Base-by-base conservation (phyloP, 352 stramenopile genomes). In the Pythium aphanidermatum region DNA sequence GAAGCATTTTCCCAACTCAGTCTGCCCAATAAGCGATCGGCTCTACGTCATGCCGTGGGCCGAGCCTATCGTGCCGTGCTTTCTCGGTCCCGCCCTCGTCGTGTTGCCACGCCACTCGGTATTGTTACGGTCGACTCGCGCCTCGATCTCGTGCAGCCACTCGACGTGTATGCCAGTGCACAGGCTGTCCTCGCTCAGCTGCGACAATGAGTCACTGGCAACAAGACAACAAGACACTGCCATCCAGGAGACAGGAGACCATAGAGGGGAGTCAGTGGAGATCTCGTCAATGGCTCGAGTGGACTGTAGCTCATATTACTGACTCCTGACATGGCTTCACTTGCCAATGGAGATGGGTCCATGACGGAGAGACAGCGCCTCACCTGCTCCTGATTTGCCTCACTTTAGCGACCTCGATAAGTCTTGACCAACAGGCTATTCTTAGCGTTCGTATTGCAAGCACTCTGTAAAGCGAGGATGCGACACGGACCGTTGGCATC, bases 1-100 rank as follows among this genome's bases (percentile, higher is more conserved):
- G 60, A 79, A 13, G 56, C 65, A 20, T 86, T 81, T 38, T 49
- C 58, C 4, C 71, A 84, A 44, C 43, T 83, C 16, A 62, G 54
- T 10, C 41, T 84, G 2, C 37, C 50, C 19, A 46, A 66, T 29
- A 84, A 82, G 46, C 58, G 62, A 11, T 32, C 27, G 9, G 49
- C 47, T 5, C 35, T 86, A 23, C 42, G 61, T 4, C 58, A 42
- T 4, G 26, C 69, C 14, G 34, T 64, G 4, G 71, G 71, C 1
- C 53, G 43, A 5, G 53, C 65, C 4, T 79, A 67, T 36, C 38
- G 47, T 0, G 44, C 77, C 1, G 19, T 86, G 9, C 26, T 86
- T 1, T 86, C 74, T 28, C 67, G 69, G 9, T 78, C 64, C 41
- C 54, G 52, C 14, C 27, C 46, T 20, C 63, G 40, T 13, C 28